Base-by-base conservation (phyloP, 768 basidiomycete genomes). In the Phanerochaete sordida region DNA sequence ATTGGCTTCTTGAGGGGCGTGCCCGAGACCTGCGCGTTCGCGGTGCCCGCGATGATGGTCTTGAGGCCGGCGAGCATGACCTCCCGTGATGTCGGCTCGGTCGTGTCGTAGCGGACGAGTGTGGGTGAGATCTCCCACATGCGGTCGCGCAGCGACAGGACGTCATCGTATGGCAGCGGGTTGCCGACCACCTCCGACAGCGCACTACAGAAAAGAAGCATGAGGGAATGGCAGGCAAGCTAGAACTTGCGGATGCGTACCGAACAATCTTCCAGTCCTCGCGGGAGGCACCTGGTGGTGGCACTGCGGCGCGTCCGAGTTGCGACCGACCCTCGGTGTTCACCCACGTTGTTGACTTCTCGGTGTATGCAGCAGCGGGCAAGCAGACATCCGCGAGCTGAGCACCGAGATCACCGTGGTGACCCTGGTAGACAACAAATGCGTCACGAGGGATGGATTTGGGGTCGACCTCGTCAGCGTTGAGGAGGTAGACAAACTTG, bases 261-360 rank as follows among this genome's bases (percentile, higher is more conserved):
- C 93, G 88, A 64, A 98, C 82, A 68, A 98, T 90, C 79, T 97
- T 96, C 95, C 95, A 98, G 68, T 98, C 97, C 74, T 99, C 97
- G 43, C 97, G 79, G 2, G 93, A 85, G 1, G 94, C 92, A 45
- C 95, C 97, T n/a, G 97, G 97, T 24, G 95, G 90, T 2, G 89
- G 84, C 2, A 99, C 95, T 8, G 96, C 96, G 1, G 91, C 86
- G 47, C 97, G 82, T 23, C 93, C 93, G 13, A 95, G 76, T 75
- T 99, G 97, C 21, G 90, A 77, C 27, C 96, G 84, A 35, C 97
- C 97, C 73, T 99, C 97, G 0, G 95, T 95, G 77, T 99, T 99
- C 58, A 99, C 84, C 94, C 95, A 98, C 1, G 95, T 98, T 50
- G 82, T 81, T 8, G 84, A 79, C 72, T 90, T 90, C 77, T 98